Base-by-base conservation (phyloP, 768 basidiomycete genomes). In the Tricholoma sp. region DNA sequence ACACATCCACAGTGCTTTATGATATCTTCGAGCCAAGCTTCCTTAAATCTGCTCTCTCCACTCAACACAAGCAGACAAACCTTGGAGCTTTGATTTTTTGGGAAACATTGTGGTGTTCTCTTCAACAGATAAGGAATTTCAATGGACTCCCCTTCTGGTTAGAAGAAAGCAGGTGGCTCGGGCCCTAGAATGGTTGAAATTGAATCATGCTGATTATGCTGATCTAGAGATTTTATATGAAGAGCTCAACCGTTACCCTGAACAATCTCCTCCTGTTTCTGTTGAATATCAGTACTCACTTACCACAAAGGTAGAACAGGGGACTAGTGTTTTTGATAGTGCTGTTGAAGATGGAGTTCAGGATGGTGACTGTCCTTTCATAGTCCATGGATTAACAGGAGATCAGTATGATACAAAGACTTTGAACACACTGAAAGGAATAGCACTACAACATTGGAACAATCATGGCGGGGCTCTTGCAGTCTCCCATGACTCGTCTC, bases 341-440 rank as follows among this genome's bases (percentile, higher is more conserved):
- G 64, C 66, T 3, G 59, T 61, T 1, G 69, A 74, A 13, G 61
- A 66, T n/a, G 71, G 74, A 9, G 62, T 62, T 0, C 39, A 54
- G 11, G 57, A 61, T 5, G 76, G 74, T 0, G 47, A 57, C 2
- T 76, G 74, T 59, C 64, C 73, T 0, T 75, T 77, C 55, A 62
- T 65, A 9, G 74, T 77, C 1, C 72, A 76, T 65, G 71, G 71
- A 1, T 13, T 79, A 0, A 65, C 64, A 29, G 70, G 65, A 0
- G 59, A 66, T 6, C 59, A 68, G 6, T 58, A 68, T 8, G 32
- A 56, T 1, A 58, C 59, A 3, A 63, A 71, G 50, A 36, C 65
- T 0, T 39, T 63, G 0, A 44, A 60, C 3, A 50, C 53, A 1
- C 49, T 65, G 24, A 65, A 66, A 33, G 60, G 61, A 3, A 57